A percentile compares a stretch with the other conserved stretches of the same genome.
phyloP scores from a whole-genome alignment of 108 stramenopile species.

The Mediolabrus comicus region DNA sequence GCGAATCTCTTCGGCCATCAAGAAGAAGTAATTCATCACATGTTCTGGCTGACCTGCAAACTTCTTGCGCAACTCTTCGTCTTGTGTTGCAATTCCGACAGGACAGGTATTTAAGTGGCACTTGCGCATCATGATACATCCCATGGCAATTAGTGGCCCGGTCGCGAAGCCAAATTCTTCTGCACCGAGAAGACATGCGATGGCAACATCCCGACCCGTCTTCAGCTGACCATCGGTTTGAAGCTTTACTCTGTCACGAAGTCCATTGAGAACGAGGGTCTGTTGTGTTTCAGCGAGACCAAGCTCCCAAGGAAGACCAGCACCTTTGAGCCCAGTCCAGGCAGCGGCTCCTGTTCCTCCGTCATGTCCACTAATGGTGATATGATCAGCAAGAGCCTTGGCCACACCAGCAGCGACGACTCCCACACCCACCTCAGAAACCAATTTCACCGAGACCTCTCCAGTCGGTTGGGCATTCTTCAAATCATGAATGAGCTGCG shows the following conservation, averaged over 20 bases:
- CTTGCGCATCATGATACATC: slow-evolving; percentile 97
- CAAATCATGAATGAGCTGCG: slow-evolving; percentile 95
- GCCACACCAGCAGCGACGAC: slow-evolving; percentile 96
- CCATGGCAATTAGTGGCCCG: slow-evolving; percentile 92
- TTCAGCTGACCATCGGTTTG: slow-evolving; percentile 96
- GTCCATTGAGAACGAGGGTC: slow-evolving; percentile 89
- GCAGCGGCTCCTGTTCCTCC: slow-evolving; percentile 96
- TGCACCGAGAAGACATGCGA: slow-evolving; percentile 89
- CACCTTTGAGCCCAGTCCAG: slow-evolving; percentile 93
- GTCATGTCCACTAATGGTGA: slow-evolving; percentile 91
- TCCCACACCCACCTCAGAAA: slow-evolving; percentile 98
- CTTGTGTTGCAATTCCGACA: slow-evolving; percentile 96
- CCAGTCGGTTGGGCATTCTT: slow-evolving; percentile 93
- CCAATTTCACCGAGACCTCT: slow-evolving; percentile 97
- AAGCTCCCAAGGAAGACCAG: slow-evolving; percentile 94
- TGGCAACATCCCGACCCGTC: slow-evolving; percentile 93
- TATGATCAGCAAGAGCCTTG: slow-evolving; percentile 94
- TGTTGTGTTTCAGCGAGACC: slow-evolving; percentile 96
- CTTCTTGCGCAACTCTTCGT: slow-evolving; percentile 92
- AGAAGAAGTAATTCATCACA: slow-evolving; percentile 96
- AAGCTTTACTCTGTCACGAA: slow-evolving; percentile 88
- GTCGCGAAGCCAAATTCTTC: slow-evolving; percentile 95
- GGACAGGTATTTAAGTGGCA: slow-evolving; percentile 98
- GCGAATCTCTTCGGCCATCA: slow-evolving; percentile 94
- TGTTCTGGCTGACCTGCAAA: slow-evolving; percentile 97